These are phyloP conservation scores for Fusarium algeriense DNA, from an alignment of 2,329 filamentous ascomycete species.

Conservation along the genomic window DNA sequence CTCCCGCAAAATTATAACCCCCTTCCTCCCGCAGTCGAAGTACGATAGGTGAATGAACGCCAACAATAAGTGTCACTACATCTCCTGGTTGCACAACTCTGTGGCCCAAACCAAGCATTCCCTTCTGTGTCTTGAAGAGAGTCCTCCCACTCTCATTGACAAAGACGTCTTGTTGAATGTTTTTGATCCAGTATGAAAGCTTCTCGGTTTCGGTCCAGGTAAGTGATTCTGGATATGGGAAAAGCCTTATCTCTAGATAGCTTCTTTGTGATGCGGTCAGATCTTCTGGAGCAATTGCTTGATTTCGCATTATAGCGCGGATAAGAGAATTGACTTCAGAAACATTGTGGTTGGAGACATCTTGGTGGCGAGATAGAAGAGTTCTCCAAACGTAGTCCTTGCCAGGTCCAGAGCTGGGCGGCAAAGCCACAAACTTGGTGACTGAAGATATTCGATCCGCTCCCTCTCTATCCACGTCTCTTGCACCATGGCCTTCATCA, in stretches of 20 bases:
- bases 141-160: neutral
- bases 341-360: neutral
- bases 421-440: conserved; percentile 1
- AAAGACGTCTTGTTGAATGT: rapidly evolving
- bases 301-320: conserved; percentile 2
- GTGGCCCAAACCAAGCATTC: conserved; percentile 7
- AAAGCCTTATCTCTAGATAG: neutral
- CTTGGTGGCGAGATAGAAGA: neutral
- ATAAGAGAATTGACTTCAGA: neutral
- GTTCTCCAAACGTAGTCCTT: conserved; percentile 18
- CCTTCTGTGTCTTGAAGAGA: conserved; percentile 4
- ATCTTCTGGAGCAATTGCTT: neutral
- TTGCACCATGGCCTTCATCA: neutral
- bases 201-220: neutral
- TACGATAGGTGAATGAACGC: neutral
- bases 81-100: neutral
- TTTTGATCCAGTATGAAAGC: neutral
- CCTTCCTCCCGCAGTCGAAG: neutral
- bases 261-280: neutral
- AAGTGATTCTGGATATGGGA: neutral
- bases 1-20: neutral
- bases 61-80: neutral
- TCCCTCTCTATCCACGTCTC: too few species aligned
- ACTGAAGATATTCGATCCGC: neutral
- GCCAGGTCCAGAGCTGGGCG: neutral